These are phyloP conservation scores for Choiromyces venosus DNA, from an alignment of 495 filamentous ascomycete genomes.

Conservation along the genomic window DNA sequence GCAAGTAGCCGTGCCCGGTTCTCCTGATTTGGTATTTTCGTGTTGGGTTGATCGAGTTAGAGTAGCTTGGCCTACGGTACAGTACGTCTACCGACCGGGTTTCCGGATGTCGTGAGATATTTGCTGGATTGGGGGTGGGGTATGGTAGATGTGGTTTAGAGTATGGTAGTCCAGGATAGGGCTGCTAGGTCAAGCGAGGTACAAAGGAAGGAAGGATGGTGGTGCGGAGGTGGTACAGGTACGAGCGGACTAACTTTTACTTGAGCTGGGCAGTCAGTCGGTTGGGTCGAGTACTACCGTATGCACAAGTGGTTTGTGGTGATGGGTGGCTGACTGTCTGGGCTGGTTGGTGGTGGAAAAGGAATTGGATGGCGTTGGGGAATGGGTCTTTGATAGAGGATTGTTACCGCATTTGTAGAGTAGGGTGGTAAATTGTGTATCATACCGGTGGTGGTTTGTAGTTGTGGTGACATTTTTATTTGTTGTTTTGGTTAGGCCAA, in stretches of 20 bases:
- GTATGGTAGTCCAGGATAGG: background rate
- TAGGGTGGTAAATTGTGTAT: background rate
- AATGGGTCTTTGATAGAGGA: background rate
- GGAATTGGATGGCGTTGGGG: background rate
- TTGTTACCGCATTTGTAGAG: background rate
- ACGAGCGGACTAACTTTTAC: no score
- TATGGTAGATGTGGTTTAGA: background rate
- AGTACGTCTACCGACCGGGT: background rate
- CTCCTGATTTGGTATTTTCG: no score
- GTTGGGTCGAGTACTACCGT: background rate
- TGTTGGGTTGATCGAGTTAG: no score
- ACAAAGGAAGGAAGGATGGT: background rate
- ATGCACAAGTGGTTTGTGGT: background rate
- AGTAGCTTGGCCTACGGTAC: no score
- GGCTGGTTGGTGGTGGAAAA: background rate
- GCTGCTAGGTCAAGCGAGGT: background rate
- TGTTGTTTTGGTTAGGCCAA: background rate
- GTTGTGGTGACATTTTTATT: background rate
- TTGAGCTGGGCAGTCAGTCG: background rate
- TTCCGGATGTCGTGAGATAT: background rate
- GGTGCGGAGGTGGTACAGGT: no score
- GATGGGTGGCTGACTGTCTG: background rate
- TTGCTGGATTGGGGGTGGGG: background rate
- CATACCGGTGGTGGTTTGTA: background rate
- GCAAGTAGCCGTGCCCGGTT: no score